Base-by-base conservation (phyloP, 257 asterid genomes). In the Primulina eburnea region DNA sequence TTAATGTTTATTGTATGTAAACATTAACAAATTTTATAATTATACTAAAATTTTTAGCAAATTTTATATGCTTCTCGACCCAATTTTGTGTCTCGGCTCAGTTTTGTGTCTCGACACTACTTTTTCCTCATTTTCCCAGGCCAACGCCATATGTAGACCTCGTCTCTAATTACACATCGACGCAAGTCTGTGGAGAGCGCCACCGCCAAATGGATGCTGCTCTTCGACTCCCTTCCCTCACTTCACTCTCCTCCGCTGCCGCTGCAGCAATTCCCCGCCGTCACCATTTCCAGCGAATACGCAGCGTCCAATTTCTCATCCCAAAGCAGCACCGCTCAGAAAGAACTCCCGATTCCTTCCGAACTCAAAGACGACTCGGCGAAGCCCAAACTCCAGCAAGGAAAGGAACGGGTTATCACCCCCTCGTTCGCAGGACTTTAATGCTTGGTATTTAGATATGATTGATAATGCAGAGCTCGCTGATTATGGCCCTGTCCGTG, bases 401-500 rank as follows among this genome's bases (percentile, higher is more conserved):
- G 88, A 0, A 94, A 91, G 58, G 98, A 91, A 61, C 77, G 89
- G 62, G 79, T 80, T 4, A 89, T 94, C 7, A 85, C 98, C 24
- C 97, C 97, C 99, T n/a, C 86, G 99, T 18, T 89, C 95, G 18
- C 89, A 89, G 89, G 98, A 94, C 78, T 94, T 94, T 84, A 94
- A 83, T 43, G 98, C 99, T 60, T 94, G 99, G 99, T 94, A 94
- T 73, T 74, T 94, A 32, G 98, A 94, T 71, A 76, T 94, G 68
- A 89, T 94, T 64, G 95, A 97, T 11, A 85, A 88, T 75, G 98
- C 99, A 9, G 99, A 92, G 85, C 86, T 91, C 26, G 98, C 98
- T 58, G 99, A 94, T 80, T 94, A 94, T 60, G 99, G 99, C 28
- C 98, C 97, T 3, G 98, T 94, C 75, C 92, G 99, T n/a, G 98